Evolutionary conservation across 2,329 filamentous ascomycete genomes (phyloP), one percentile per base, ranked within the genome.

Genomic region (Pestalotiopsis sp.): DNA sequence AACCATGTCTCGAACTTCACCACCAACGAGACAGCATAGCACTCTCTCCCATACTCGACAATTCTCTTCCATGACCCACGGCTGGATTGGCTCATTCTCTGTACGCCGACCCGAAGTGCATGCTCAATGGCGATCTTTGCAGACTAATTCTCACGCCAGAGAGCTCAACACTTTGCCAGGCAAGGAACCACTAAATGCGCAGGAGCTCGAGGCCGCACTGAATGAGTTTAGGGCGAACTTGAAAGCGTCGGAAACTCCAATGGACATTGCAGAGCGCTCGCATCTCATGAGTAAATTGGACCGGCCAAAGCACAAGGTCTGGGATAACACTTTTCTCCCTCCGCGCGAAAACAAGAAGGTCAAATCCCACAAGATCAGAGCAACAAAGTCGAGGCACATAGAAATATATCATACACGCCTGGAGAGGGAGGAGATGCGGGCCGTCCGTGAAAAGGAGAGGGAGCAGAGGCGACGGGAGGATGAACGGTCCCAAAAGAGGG

Each of bases 281-380:
- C 61, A 31, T 11, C 38, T 25, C 20, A 13, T 17, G 38, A 38
- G 31, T 3, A 27, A 39, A 11, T 39, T 7, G 4, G 61, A 64
- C 13, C 36, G 39, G 11, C 38, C 38, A 52, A 45, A 64, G 12
- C 20, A 45, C 45, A 56, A 58, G 63, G 13, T 66, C 4, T 66
- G 63, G 63, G 63, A 66, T 49, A 45, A 45, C 11, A 66, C 63
- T 52, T 64, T 64, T 20, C n/a, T 64, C 14, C 38, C 38, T 20
- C 61, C 61, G n/a, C 45, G 14, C 45, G 45, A 52, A 20, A 52
- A 17, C 38, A 45, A 45, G 3, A 23, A 49, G 13, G 61, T 27
- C 4, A 25, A 45, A 12, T 5, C 11, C 6, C 36, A 64, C 7
- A 45, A 31, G 38, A 13, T 13, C 13, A 64, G 27, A 12, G 20